A percentile compares a stretch with the other conserved stretches of the same genome.
phyloP scores from a whole-genome alignment of 495 filamentous ascomycete species.

The Trichodelitschia bisporula region DNA sequence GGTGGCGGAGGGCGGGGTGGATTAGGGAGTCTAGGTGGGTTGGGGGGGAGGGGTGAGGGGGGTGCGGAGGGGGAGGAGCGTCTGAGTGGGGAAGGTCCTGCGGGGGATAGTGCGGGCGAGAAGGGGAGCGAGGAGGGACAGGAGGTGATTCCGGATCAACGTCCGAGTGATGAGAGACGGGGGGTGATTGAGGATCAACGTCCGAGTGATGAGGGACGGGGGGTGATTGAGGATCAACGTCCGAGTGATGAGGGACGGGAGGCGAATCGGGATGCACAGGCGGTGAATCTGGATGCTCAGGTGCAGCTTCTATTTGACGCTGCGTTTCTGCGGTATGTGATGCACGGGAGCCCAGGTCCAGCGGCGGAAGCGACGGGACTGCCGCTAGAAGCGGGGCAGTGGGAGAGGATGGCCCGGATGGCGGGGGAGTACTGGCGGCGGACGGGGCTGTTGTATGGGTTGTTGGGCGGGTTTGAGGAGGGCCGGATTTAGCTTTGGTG shows the following conservation, averaged over 20 bases:
- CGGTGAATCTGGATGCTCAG: too few relatives aligned
- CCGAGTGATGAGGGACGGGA: too few relatives aligned
- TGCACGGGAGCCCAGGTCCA: not conserved
- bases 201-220: too few relatives aligned
- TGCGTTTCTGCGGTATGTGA: conserved; percentile 27
- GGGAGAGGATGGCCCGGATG: conserved; percentile 10
- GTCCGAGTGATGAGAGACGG: too few relatives aligned
- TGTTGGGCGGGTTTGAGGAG: too few relatives aligned
- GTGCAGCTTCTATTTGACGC: conserved; percentile 64
- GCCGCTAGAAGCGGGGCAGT: conserved; percentile 1
- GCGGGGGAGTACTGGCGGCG: conserved; percentile 16
- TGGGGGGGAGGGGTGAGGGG: conserved; percentile 1
- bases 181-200: too few relatives aligned
- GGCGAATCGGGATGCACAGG: too few relatives aligned
- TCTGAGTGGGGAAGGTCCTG: conserved; percentile 8
- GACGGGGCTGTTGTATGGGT: conserved; percentile 17
- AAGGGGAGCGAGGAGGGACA: too few relatives aligned
- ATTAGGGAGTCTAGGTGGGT: conserved; percentile 16
- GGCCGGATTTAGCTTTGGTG: too few relatives aligned
- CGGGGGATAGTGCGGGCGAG: conserved; percentile 4
- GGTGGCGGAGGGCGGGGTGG: too few relatives aligned
- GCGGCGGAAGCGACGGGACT: not conserved
- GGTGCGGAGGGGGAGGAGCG: conserved; percentile 1
- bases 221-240: too few relatives aligned
- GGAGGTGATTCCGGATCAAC: too few relatives aligned